Evolutionary conservation across 106 monocot genomes (phyloP).

Genomic region (Dendrobium catenatum): DNA sequence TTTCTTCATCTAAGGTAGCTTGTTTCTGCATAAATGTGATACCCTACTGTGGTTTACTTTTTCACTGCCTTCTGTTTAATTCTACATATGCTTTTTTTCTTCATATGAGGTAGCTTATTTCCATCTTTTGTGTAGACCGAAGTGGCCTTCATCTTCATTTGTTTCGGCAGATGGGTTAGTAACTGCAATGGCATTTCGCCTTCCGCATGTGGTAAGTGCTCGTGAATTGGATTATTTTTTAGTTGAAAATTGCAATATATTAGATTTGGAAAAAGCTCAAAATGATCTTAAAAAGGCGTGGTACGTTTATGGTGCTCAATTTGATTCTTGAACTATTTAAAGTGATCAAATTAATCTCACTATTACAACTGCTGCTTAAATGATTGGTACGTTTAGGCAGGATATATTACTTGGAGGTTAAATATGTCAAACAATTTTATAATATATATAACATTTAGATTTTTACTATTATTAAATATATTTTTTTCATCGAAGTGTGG

Average conservation of each 20-base stretch:
- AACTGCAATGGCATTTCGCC: slow-evolving; percentile 97
- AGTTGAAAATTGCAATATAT: not conserved
- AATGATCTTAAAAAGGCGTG: too few relatives aligned
- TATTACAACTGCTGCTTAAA: too few relatives aligned
- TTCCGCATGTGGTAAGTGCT: slow-evolving; percentile 87
- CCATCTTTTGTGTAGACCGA: slow-evolving; percentile 50
- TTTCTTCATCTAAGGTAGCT: not conserved
- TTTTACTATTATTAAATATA: too few relatives aligned
- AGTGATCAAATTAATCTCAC: too few relatives aligned
- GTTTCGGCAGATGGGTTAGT: slow-evolving; percentile 84
- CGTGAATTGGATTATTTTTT: not conserved
- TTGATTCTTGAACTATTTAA: too few relatives aligned
- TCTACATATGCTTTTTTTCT: not conserved
- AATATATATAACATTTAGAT: too few relatives aligned
- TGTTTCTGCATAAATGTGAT: not conserved
- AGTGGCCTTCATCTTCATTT: slow-evolving; percentile 93
- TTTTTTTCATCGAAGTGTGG: too few relatives aligned
- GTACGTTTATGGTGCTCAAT: too few relatives aligned
- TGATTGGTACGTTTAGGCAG: too few relatives aligned
- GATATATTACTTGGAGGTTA: too few relatives aligned
- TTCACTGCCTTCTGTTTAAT: not conserved
- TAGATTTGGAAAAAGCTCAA: not conserved
- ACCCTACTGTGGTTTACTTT: not conserved
- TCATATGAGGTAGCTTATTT: not conserved
- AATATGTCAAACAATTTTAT: too few relatives aligned